These are phyloP conservation scores for Blastobotrys chiropterorum DNA, from an alignment of 805 yeast species.

Conservation along the genomic window DNA sequence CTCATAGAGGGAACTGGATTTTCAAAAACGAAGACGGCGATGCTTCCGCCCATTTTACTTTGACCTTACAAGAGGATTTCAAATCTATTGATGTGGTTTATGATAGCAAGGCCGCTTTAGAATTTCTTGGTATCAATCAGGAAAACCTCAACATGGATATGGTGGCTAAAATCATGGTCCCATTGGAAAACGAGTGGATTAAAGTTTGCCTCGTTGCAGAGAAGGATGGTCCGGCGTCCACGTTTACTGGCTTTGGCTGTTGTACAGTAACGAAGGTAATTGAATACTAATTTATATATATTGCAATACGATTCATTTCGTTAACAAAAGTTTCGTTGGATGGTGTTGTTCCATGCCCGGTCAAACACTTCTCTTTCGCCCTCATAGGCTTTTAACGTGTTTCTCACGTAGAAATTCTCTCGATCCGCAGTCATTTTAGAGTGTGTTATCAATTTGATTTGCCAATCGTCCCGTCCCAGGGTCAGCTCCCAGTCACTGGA, in stretches of 20 bases:
- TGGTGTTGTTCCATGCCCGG: slow-evolving; percentile 20
- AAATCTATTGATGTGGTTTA: background rate
- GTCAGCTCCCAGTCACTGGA: slow-evolving; percentile 37
- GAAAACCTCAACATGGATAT: background rate
- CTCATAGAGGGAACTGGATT: background rate
- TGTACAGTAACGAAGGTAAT: background rate
- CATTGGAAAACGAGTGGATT: background rate
- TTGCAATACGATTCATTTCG: no score
- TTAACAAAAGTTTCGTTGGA: background rate
- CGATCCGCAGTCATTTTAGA: slow-evolving; percentile 31
- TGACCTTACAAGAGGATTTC: background rate
- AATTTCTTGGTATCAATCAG: background rate
- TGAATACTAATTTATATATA: background rate
- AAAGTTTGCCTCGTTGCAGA: background rate
- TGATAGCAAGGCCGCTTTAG: background rate
- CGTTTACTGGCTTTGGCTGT: background rate
- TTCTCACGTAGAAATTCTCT: slow-evolving; percentile 31
- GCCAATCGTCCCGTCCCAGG: slow-evolving; percentile 40
- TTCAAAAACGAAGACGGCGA: background rate
- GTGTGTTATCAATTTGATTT: slow-evolving; percentile 30
- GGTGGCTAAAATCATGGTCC: background rate
- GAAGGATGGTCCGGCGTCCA: background rate
- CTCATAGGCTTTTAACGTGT: slow-evolving; percentile 34
- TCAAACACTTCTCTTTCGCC: slow-evolving; percentile 30
- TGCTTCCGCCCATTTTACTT: background rate